phyloP scores from a whole-genome alignment of 371 early-diverging fungal genomes.

The Vairimorpha necatrix region DNA sequence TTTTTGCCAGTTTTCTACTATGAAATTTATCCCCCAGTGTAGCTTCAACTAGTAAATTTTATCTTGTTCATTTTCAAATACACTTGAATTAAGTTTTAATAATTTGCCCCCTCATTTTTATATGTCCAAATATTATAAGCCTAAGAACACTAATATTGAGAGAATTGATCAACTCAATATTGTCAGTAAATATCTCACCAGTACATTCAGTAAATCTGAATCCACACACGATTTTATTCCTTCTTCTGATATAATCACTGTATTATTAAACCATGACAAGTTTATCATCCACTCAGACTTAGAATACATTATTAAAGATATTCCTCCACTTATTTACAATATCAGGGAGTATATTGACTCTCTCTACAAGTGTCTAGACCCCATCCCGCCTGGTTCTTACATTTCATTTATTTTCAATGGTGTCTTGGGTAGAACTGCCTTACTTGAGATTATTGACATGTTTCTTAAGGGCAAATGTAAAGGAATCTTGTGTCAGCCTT shows the following conservation, averaged over 20 bases:
- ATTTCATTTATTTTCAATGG: slow-evolving; percentile 57
- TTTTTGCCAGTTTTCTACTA: background rate
- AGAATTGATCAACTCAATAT: slow-evolving; percentile 51
- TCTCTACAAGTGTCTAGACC: too few relatives aligned
- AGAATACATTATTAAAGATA: background rate
- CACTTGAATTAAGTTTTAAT: background rate
- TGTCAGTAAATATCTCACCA: slow-evolving; percentile 63
- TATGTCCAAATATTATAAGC: slow-evolving; percentile 38
- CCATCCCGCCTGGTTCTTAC: slow-evolving; percentile 28
- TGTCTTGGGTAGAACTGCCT: slow-evolving; percentile 48
- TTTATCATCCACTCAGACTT: slow-evolving; percentile 6
- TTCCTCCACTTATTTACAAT: too few relatives aligned
- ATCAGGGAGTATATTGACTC: too few relatives aligned
- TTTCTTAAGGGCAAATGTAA: slow-evolving; percentile 48
- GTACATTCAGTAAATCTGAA: slow-evolving; percentile 64
- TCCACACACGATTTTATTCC: slow-evolving; percentile 56
- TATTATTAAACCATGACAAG: slow-evolving; percentile 17
- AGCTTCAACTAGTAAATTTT: background rate
- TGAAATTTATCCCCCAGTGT: background rate
- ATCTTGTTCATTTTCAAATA: background rate
- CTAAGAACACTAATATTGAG: slow-evolving; percentile 9
- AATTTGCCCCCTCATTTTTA: background rate
- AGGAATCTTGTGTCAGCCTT: slow-evolving; percentile 58
- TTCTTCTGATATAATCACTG: slow-evolving; percentile 31
- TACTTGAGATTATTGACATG: slow-evolving; percentile 57